Percentiles rank a stretch among this genome's conserved stretches.
Conservation (phyloP, 306 rosid species). For the Ormosia emarginata region DNA sequence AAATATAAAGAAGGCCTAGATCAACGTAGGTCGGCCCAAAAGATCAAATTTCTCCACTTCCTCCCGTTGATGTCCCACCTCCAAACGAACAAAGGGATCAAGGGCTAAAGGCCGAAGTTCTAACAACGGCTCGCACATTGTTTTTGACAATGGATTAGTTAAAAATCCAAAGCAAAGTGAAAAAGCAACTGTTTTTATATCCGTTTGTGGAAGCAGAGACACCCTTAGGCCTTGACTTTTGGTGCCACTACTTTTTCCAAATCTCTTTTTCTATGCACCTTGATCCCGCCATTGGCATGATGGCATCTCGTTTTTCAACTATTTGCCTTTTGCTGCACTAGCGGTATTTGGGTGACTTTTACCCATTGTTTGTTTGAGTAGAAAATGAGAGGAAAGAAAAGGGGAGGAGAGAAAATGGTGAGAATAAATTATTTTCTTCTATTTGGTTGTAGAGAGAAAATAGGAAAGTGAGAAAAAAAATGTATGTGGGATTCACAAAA, state of each 20-base stretch:
- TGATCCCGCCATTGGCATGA: not conserved
- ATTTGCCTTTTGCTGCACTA: too few relatives aligned
- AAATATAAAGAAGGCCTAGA: not conserved
- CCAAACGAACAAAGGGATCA: not conserved
- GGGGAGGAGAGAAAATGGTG: too few relatives aligned
- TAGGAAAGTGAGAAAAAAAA: too few relatives aligned
- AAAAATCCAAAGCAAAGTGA: not conserved
- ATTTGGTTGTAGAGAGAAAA: too few relatives aligned
- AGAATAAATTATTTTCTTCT: too few relatives aligned
- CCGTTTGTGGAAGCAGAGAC: slow-evolving; percentile 8
- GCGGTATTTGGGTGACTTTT: too few relatives aligned
- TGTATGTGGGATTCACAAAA: too few relatives aligned
- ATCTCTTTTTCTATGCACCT: not conserved
- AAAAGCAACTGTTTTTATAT: not conserved
- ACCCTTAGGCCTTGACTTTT: slow-evolving; percentile 12
- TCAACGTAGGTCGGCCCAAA: not conserved
- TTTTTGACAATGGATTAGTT: not conserved
- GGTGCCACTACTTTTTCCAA: slow-evolving; percentile 16
- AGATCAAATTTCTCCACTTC: slow-evolving; percentile 3
- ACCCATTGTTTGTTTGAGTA: too few relatives aligned
- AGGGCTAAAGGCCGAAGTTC: not conserved
- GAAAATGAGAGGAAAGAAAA: too few relatives aligned
- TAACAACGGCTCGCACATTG: slow-evolving; percentile 8
- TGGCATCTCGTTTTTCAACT: not conserved
- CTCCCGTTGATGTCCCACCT: not conserved